Conservation (phyloP, 2,329 filamentous ascomycete species). For the Neurospora crassa region DNA sequence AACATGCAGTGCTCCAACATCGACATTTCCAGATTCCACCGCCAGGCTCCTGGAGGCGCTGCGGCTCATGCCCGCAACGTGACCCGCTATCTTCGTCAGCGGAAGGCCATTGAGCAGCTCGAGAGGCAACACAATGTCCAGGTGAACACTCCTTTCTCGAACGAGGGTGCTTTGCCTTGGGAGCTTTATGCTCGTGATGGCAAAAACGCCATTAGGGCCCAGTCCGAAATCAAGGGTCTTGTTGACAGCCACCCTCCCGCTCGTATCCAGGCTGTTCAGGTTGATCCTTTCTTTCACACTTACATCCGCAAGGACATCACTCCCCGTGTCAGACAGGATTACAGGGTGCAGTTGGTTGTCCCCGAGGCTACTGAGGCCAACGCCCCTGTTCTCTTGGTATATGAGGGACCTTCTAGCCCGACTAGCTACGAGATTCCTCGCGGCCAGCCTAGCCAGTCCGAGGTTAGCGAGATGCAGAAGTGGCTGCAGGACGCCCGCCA, state of each 20-base stretch:
- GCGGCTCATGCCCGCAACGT: conserved; percentile 75
- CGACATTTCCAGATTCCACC: conserved; percentile 73
- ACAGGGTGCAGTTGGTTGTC: conserved; percentile 64
- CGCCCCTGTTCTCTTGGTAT: conserved; percentile 62
- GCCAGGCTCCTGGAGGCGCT: conserved; percentile 60
- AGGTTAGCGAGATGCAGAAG: conserved; percentile 44
- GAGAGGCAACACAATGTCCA: conserved; percentile 75
- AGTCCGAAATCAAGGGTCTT: conserved; percentile 64
- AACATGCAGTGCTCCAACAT: conserved; percentile 78
- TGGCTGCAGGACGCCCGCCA: conserved; percentile 45
- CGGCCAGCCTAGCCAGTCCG: conserved; percentile 38
- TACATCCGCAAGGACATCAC: conserved; percentile 58
- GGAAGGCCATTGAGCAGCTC: conserved; percentile 71
- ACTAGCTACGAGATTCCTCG: conserved; percentile 47
- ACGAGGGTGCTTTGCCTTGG: conserved; percentile 67
- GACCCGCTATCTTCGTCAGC: conserved; percentile 77
- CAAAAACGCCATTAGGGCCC: conserved; percentile 70
- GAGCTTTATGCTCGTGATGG: conserved; percentile 80
- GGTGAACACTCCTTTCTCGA: conserved; percentile 68
- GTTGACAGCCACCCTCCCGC: conserved; percentile 66
- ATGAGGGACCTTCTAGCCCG: conserved; percentile 49
- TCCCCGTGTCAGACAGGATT: conserved; percentile 54
- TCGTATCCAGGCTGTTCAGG: conserved; percentile 54
- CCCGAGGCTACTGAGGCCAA: conserved; percentile 52
- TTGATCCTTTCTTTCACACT: conserved; percentile 73